Evolutionary conservation across 495 filamentous ascomycete species (phyloP).

Genomic region (Hypomontagnella monticulosa): DNA sequence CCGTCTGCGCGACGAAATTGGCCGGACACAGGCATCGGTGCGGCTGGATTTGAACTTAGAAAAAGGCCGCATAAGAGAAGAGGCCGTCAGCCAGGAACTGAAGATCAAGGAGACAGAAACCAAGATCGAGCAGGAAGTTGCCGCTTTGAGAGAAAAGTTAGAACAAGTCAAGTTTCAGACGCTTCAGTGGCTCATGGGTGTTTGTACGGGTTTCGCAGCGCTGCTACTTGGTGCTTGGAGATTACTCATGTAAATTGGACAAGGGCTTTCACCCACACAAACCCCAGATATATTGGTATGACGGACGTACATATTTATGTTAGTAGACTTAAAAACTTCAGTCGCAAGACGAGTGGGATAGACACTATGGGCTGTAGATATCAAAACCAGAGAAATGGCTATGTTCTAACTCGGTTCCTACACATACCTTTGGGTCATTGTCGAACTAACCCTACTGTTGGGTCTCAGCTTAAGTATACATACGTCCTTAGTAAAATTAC

Average conservation of each 20-base stretch:
- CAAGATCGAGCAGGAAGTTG: conserved; percentile 97
- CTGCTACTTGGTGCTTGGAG: conserved; percentile 96
- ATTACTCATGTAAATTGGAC: conserved; percentile 68
- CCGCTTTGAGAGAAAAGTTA: conserved; percentile 85
- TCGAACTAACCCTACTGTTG: no score
- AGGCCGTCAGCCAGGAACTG: conserved; percentile 95
- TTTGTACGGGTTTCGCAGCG: conserved; percentile 91
- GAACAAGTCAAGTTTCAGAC: conserved; percentile 98
- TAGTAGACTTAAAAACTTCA: conserved; percentile 4
- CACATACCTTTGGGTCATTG: no score
- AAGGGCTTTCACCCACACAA: not conserved
- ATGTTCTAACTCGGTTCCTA: no score
- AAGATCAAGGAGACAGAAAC: conserved; percentile 99
- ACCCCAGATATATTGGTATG: not conserved
- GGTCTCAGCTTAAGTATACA: no score
- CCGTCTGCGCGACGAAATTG: conserved; percentile 90
- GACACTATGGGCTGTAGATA: not conserved
- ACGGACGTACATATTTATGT: not conserved
- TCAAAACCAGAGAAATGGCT: conserved; percentile 1
- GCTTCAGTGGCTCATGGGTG: conserved; percentile 98
- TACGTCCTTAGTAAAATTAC: no score
- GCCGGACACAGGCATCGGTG: conserved; percentile 90
- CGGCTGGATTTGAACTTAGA: conserved; percentile 94
- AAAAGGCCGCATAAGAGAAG: conserved; percentile 95
- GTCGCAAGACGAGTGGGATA: conserved; percentile 12